These are phyloP conservation scores for Cladorrhinum samala DNA, from an alignment of 495 filamentous ascomycete genomes.

Conservation along the genomic window DNA sequence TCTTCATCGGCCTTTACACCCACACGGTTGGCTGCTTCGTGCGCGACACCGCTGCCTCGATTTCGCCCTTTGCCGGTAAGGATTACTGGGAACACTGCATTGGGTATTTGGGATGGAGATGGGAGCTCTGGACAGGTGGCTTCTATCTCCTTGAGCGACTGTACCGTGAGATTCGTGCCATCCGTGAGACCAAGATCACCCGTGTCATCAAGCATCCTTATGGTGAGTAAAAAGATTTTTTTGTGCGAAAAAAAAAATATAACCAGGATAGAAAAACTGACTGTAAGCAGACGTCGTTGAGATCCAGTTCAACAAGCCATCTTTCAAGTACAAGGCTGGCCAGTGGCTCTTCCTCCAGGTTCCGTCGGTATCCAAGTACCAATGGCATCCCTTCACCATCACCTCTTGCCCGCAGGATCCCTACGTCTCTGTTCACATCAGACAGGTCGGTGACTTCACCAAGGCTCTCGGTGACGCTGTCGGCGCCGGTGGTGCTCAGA, in stretches of 20 bases:
- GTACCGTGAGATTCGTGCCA: slow-evolving; percentile 81
- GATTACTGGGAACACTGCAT: slow-evolving; percentile 90
- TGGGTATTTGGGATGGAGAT: slow-evolving; percentile 95
- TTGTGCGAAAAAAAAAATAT: too few species aligned
- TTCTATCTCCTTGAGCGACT: slow-evolving; percentile 84
- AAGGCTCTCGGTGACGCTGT: slow-evolving; percentile 82
- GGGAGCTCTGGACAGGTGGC: slow-evolving; percentile 84
- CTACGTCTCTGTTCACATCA: slow-evolving; percentile 89
- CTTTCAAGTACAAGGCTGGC: slow-evolving; percentile 96
- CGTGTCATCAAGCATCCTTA: slow-evolving; percentile 97
- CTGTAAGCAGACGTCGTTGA: slow-evolving; percentile 77
- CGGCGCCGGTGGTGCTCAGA: slow-evolving; percentile 78
- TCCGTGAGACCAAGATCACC: slow-evolving; percentile 79
- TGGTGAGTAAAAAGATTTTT: slow-evolving; percentile 48
- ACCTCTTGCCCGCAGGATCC: slow-evolving; percentile 95
- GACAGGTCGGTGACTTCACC: slow-evolving; percentile 96
- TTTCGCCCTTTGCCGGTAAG: slow-evolving; percentile 76
- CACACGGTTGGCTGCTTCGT: slow-evolving; percentile 97
- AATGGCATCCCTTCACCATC: slow-evolving; percentile 99
- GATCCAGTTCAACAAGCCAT: slow-evolving; percentile 92
- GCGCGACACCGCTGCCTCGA: slow-evolving; percentile 60
- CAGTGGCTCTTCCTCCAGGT: slow-evolving; percentile 97
- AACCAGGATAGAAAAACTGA: slow-evolving; percentile 5
- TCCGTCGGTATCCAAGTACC: slow-evolving; percentile 74
- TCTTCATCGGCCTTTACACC: slow-evolving; percentile 88